phyloP scores from a whole-genome alignment of 2,329 filamentous ascomycete species.

The Exutisphaerella laricina region DNA sequence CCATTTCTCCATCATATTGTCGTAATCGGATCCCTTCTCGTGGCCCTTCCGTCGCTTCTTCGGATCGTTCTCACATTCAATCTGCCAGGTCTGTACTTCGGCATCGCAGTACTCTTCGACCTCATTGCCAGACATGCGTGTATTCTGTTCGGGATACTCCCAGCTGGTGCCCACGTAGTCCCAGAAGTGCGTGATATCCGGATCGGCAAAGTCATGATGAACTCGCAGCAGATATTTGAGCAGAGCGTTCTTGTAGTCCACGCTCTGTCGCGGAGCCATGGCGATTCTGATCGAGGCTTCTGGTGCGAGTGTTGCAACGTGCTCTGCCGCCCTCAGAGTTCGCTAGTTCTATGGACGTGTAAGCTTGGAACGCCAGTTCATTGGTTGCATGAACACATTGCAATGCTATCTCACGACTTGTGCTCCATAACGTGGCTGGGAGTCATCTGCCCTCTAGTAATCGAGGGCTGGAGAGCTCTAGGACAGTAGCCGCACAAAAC shows the following conservation, averaged over 20 bases:
- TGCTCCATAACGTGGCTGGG: too few species aligned
- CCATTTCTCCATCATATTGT: conserved; percentile 17
- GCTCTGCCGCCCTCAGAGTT: too few species aligned
- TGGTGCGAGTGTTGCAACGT: too few species aligned
- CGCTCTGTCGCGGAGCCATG: conserved; percentile 1
- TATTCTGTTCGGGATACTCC: conserved; percentile 7
- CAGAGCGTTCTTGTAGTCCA: conserved; percentile 1
- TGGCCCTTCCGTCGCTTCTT: conserved; percentile 15
- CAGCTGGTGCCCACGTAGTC: conserved; percentile 12
- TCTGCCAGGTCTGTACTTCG: conserved; percentile 16
- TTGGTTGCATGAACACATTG: too few species aligned
- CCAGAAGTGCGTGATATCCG: conserved; percentile 15
- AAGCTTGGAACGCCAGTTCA: too few species aligned
- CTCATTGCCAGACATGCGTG: conserved; percentile 12
- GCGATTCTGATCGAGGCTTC: too few species aligned
- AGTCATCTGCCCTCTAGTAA: too few species aligned
- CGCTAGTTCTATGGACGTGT: too few species aligned
- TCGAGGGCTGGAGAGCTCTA: too few species aligned
- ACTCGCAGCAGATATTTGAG: neutral
- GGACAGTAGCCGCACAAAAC: too few species aligned
- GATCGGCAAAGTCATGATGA: conserved; percentile 1
- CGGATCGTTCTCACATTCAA: conserved; percentile 10
- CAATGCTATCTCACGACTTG: too few species aligned
- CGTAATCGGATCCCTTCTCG: conserved; percentile 18
- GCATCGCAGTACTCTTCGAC: conserved; percentile 13